phyloP scores from a whole-genome alignment of 305 asterid genomes.

The Salvia sclarea region DNA sequence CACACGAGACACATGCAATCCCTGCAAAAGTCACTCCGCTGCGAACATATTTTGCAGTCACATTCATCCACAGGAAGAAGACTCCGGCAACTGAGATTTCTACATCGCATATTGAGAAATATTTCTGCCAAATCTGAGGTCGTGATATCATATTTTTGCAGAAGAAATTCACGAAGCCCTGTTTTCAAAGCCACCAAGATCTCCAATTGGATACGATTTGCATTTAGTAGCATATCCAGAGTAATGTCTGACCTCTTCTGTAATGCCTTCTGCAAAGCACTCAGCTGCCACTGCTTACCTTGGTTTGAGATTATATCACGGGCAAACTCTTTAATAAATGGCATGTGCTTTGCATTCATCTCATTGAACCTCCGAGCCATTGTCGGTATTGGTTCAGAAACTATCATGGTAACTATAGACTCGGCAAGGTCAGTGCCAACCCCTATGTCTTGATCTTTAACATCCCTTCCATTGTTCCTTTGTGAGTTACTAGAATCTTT shows the following conservation, averaged over 20 bases:
- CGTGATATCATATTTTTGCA: constrained; percentile 47
- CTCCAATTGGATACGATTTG: constrained; percentile 70
- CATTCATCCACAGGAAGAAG: constrained; percentile 92
- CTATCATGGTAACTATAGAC: constrained; percentile 72
- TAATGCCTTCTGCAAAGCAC: constrained; percentile 72
- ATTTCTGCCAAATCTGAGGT: constrained; percentile 77
- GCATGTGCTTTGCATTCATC: constrained; percentile 52
- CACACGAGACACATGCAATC: constrained; percentile 98
- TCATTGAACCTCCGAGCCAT: constrained; percentile 66
- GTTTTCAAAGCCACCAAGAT: constrained; percentile 82
- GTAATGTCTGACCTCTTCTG: constrained; percentile 67
- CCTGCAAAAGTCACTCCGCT: constrained; percentile 79
- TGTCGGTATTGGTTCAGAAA: constrained; percentile 69
- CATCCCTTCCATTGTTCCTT: constrained; percentile 47
- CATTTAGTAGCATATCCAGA: constrained; percentile 61
- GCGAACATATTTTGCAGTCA: constrained; percentile 80
- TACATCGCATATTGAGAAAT: constrained; percentile 73
- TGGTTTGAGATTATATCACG: constrained; percentile 64
- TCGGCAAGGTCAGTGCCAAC: constrained; percentile 72
- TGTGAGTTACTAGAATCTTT: constrained; percentile 48
- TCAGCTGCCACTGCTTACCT: constrained; percentile 73
- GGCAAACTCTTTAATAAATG: constrained; percentile 68
- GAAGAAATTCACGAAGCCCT: constrained; percentile 69
- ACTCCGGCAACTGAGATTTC: constrained; percentile 70
- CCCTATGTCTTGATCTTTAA: constrained; percentile 48